Evolutionary conservation across 208 protist genomes (phyloP), one percentile per base, ranked within the genome.

Genomic region (Trypanosoma vivax): DNA sequence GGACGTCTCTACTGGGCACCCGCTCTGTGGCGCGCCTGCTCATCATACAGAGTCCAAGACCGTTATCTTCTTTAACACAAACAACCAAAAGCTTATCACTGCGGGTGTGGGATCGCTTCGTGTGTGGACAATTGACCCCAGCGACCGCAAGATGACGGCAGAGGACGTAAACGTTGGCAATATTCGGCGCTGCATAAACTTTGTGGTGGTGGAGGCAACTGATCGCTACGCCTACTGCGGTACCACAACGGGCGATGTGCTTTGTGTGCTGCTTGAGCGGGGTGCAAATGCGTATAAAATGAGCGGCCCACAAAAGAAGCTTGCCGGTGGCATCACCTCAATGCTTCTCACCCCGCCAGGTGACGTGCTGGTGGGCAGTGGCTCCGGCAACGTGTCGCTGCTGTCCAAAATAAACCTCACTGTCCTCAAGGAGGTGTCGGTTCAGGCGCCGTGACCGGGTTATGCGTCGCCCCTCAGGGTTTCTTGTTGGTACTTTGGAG

Each of bases 211-310:
- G 28, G 86, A 96, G 67, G 52, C 49, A 28, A 90, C 86, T 29
- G 91, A 96, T 59, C 82, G 83, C 53, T 89, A 92, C 60, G 76
- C 71, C 4, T 98, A 97, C 72, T 87, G 74, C 55, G 93, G 94
- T 35, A 97, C 94, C 31, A 77, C 83, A 19, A 78, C 87, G 13
- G 96, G 96, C 21, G 94, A 98, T 60, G 77, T 98, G 16, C 56
- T 98, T 1, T 90, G 85, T 64, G 67, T 93, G 3, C 79, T 92
- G 58, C 58, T 93, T 33, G 66, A 89, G 49, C 40, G 63, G 7
- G 70, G 81, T 60, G 72, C 85, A 23, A 88, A 90, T 40, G 73
- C 89, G 5, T 94, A 81, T 63, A 95, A 95, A 67, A 94, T 95
- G 79, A 74, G 80, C 34, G 91, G 91, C 29, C 91, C 91, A 28